These are phyloP conservation scores for Daldinia sp. DNA, from an alignment of 2,329 filamentous ascomycete genomes.

Conservation along the genomic window DNA sequence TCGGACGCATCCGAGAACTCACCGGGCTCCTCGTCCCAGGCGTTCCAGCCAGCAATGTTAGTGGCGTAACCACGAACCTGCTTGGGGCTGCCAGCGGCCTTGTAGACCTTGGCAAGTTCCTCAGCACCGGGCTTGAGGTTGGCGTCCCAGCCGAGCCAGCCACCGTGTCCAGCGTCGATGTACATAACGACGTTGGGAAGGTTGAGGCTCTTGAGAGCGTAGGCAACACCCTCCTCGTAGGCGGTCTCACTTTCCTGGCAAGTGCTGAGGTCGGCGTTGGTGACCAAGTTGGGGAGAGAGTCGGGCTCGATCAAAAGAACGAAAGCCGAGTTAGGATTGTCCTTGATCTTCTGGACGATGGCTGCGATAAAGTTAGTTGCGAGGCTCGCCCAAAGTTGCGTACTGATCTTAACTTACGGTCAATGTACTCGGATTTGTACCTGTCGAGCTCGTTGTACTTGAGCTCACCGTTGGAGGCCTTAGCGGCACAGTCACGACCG, in stretches of 20 bases:
- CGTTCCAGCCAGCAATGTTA: constrained; percentile 67
- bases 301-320: constrained; percentile 64
- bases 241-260: constrained; percentile 57
- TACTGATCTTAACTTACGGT: constrained; percentile 46
- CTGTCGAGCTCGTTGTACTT: constrained; percentile 58
- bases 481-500: constrained; percentile 66
- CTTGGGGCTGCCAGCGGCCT: constrained; percentile 59
- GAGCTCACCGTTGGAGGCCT: constrained; percentile 67
- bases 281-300: constrained; percentile 66
- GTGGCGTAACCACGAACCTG: constrained; percentile 64
- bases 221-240: constrained; percentile 61
- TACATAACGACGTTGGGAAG: constrained; percentile 68
- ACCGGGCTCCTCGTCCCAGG: constrained; percentile 49
- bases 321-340: constrained; percentile 56
- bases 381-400: neutral
- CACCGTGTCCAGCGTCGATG: constrained; percentile 65
- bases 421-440: constrained; percentile 64
- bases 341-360: constrained; percentile 54
- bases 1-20: constrained; percentile 49
- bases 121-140: constrained; percentile 61
- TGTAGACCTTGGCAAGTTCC: constrained; percentile 60
- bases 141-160: constrained; percentile 67
- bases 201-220: constrained; percentile 62
- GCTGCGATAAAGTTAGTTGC: constrained; percentile 34
- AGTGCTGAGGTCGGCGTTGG: constrained; percentile 61